Evolutionary conservation across 176 grass and related monocot species (phyloP).

Genomic region (Oryza brachyantha): DNA sequence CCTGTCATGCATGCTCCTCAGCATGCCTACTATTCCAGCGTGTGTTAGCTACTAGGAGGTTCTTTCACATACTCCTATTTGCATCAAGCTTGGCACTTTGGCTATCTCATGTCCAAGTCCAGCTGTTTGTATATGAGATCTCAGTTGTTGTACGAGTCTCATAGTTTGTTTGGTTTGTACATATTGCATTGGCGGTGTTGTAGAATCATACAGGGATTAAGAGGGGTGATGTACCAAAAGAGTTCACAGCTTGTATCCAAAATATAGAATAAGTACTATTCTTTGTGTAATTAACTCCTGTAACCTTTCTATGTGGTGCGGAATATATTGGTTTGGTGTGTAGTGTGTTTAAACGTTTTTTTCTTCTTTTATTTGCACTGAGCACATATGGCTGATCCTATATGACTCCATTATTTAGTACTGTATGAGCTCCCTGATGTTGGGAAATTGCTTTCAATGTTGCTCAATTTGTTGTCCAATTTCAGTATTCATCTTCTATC

Average conservation of each 20-base stretch:
- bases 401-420: background rate
- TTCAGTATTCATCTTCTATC: background rate
- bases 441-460: background rate
- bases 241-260: slow-evolving; percentile 52
- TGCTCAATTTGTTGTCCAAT: background rate
- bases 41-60: background rate
- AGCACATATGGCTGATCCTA: background rate
- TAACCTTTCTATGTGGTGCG: background rate
- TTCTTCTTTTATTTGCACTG: too few species aligned
- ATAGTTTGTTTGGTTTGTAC: slow-evolving; percentile 48
- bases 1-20: slow-evolving; percentile 41
- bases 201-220: slow-evolving; percentile 47
- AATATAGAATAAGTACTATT: slow-evolving; percentile 66
- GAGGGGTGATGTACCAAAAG: slow-evolving; percentile 25
- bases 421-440: background rate
- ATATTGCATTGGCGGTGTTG: slow-evolving; percentile 47
- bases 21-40: slow-evolving; percentile 26
- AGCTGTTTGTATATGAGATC: slow-evolving; percentile 16
- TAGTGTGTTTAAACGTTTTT: slow-evolving; percentile 20
- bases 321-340: slow-evolving; percentile 43
- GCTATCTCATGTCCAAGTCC: slow-evolving; percentile 3
- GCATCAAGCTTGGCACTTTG: slow-evolving; percentile 34
- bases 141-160: slow-evolving; percentile 6
- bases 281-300: slow-evolving; percentile 64
- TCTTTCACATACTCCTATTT: slow-evolving; percentile 22